phyloP scores from a whole-genome alignment of 2,329 filamentous ascomycete species.

The Aotearoamyces nothofagi region DNA sequence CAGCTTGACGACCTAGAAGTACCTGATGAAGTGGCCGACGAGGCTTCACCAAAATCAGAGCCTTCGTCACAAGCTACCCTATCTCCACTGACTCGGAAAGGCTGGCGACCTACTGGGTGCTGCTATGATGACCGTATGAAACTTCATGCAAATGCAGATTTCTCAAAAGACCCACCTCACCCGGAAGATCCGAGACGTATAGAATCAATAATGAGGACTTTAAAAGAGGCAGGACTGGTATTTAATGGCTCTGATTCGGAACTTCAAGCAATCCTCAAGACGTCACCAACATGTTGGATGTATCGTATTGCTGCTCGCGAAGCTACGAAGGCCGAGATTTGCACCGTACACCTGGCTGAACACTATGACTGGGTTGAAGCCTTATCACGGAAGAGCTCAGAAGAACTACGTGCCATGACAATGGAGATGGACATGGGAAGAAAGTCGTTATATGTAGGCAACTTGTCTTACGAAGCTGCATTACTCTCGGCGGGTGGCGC shows the following conservation, averaged over 20 bases:
- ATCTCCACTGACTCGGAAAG: neutral
- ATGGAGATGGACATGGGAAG: constrained; percentile 43
- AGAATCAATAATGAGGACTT: constrained; percentile 80
- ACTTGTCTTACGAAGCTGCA: constrained; percentile 66
- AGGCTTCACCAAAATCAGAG: neutral
- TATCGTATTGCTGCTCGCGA: constrained; percentile 65
- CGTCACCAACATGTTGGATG: constrained; percentile 45
- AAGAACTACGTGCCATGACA: constrained; percentile 55
- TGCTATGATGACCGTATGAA: constrained; percentile 96
- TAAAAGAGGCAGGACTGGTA: constrained; percentile 69
- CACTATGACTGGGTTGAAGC: constrained; percentile 68
- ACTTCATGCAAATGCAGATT: constrained; percentile 77
- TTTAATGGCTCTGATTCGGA: constrained; percentile 42
- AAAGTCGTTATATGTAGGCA: constrained; percentile 72
- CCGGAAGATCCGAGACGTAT: constrained; percentile 91
- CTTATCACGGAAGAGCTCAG: constrained; percentile 35
- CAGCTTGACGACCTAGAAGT: neutral
- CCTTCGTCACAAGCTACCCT: neutral
- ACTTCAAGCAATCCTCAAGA: constrained; percentile 32
- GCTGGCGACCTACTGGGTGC: constrained; percentile 51
- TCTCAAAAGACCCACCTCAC: constrained; percentile 61
- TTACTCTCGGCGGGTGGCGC: constrained; percentile 79
- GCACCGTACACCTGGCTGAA: constrained; percentile 57
- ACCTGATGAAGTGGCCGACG: neutral
- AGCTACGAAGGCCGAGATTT: constrained; percentile 68